A percentile compares a stretch with the other conserved stretches of the same genome.
phyloP scores from a whole-genome alignment of 176 grass and related monocot genomes.

The Bromus sterilis region DNA sequence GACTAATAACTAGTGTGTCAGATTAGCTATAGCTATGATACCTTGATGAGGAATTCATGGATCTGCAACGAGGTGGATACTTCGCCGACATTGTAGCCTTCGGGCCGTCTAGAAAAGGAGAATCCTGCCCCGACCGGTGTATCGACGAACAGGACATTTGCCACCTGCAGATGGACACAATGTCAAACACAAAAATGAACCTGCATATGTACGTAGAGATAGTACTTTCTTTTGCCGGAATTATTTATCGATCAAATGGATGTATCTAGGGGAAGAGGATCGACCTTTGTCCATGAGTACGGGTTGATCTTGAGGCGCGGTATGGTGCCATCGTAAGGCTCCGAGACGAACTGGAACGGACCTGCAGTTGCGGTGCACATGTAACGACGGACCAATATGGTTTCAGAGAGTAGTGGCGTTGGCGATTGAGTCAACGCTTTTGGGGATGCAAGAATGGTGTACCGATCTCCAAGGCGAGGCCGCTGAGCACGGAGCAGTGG shows the following conservation, averaged over 20 bases:
- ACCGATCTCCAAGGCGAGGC: slow-evolving; percentile 56
- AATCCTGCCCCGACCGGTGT: slow-evolving; percentile 63
- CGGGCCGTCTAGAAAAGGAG: slow-evolving; percentile 32
- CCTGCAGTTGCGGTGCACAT: background rate
- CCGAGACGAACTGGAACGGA: slow-evolving; percentile 30
- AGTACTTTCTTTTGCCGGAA: too few relatives aligned
- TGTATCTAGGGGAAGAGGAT: too few relatives aligned
- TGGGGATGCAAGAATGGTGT: background rate
- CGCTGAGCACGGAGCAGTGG: slow-evolving; percentile 48
- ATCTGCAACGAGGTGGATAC: slow-evolving; percentile 18
- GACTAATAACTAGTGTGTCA: background rate
- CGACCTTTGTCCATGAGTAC: slow-evolving; percentile 56
- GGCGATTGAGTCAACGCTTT: background rate
- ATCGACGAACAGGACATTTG: slow-evolving; percentile 63
- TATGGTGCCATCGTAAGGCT: slow-evolving; percentile 33
- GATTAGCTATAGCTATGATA: background rate
- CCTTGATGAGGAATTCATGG: slow-evolving; percentile 41
- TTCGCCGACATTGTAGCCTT: slow-evolving; percentile 60
- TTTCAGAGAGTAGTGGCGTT: background rate
- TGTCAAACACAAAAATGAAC: background rate
- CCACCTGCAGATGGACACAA: slow-evolving; percentile 7
- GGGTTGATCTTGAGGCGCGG: slow-evolving; percentile 38
- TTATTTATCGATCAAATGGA: too few relatives aligned
- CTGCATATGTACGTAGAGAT: background rate
- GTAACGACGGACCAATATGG: background rate